phyloP scores from a whole-genome alignment of 1,139 yeast species.

The Suhomyces anneliseae region DNA sequence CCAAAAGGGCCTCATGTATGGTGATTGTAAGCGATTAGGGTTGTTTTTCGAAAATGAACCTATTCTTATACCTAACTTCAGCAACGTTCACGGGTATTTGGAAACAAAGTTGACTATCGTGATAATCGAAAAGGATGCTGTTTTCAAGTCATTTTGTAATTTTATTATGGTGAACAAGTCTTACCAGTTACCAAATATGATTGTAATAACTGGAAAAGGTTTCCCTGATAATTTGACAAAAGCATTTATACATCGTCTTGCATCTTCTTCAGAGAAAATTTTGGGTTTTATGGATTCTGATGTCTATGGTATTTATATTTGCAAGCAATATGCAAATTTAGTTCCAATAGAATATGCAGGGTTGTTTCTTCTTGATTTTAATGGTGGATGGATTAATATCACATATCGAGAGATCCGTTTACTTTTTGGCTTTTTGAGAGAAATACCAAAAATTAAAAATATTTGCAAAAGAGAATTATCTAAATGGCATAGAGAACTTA shows the following conservation, averaged over 20 bases:
- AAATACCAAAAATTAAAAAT: slow-evolving; percentile 1
- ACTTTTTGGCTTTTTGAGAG: slow-evolving; percentile 28
- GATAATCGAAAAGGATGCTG: slow-evolving; percentile 68
- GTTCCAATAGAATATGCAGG: slow-evolving; percentile 21
- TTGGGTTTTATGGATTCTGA: slow-evolving; percentile 54
- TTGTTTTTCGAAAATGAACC: slow-evolving; percentile 21
- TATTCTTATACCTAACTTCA: slow-evolving; percentile 23
- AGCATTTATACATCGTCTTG: slow-evolving; percentile 25
- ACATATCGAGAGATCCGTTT: slow-evolving; percentile 34
- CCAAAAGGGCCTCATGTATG: slow-evolving; percentile 62
- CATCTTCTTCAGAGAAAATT: slow-evolving; percentile 15
- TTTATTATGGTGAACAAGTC: slow-evolving; percentile 14
- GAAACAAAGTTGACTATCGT: slow-evolving; percentile 29
- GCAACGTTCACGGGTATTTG: not conserved
- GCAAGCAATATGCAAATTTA: slow-evolving; percentile 25
- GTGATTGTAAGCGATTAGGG: slow-evolving; percentile 23
- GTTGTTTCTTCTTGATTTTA: slow-evolving; percentile 41
- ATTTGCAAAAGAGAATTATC: slow-evolving; percentile 3
- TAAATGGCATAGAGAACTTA: slow-evolving; percentile 43
- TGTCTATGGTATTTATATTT: slow-evolving; percentile 67
- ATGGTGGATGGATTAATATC: slow-evolving; percentile 34
- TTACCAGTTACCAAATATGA: slow-evolving; percentile 9
- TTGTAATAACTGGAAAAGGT: slow-evolving; percentile 66
- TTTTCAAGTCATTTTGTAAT: slow-evolving; percentile 36
- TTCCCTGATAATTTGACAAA: slow-evolving; percentile 49